A percentile compares a stretch with the other conserved stretches of the same genome.
Evolutionary conservation across 78 protist species (phyloP).

Genomic region (Guillardia theta): DNA sequence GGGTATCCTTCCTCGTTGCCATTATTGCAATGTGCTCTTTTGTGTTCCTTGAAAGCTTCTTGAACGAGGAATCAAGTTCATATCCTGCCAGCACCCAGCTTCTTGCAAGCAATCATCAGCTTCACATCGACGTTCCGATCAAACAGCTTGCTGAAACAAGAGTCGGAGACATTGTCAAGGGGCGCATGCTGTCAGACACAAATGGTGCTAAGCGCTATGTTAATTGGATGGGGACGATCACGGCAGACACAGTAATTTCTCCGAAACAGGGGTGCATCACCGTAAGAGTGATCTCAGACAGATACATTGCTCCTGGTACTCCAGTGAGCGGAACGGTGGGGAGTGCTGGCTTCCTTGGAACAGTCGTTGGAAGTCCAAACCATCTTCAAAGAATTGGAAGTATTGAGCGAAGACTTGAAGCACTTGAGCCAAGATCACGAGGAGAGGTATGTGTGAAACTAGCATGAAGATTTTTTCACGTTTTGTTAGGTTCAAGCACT

Average conservation of each 20-base stretch:
- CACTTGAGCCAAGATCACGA: slow-evolving; percentile 5
- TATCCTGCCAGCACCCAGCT: too few relatives aligned
- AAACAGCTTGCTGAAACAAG: neutral
- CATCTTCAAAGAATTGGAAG: neutral
- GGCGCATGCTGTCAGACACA: neutral
- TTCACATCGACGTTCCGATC: slow-evolving; percentile 9
- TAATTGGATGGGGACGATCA: neutral
- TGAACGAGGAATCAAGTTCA: too few relatives aligned
- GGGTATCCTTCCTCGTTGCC: too few relatives aligned
- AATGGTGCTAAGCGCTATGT: neutral
- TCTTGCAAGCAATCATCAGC: too few relatives aligned
- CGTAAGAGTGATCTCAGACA: slow-evolving; percentile 4
- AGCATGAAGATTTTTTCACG: neutral
- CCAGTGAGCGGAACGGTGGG: slow-evolving; percentile 31
- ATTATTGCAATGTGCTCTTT: too few relatives aligned
- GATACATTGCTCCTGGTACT: neutral
- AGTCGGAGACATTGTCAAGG: slow-evolving; percentile 10
- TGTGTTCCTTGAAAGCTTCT: too few relatives aligned
- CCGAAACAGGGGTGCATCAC: slow-evolving; percentile 7
- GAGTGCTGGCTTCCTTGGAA: neutral
- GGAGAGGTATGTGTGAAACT: neutral
- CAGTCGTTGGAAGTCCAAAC: slow-evolving; percentile 3
- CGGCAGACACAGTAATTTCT: neutral
- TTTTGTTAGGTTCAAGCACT: neutral
- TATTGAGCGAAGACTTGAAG: neutral